A percentile compares a stretch with the other conserved stretches of the same genome.
phyloP scores from a whole-genome alignment of 2,329 filamentous ascomycete species.

The Talaromyces sp. region DNA sequence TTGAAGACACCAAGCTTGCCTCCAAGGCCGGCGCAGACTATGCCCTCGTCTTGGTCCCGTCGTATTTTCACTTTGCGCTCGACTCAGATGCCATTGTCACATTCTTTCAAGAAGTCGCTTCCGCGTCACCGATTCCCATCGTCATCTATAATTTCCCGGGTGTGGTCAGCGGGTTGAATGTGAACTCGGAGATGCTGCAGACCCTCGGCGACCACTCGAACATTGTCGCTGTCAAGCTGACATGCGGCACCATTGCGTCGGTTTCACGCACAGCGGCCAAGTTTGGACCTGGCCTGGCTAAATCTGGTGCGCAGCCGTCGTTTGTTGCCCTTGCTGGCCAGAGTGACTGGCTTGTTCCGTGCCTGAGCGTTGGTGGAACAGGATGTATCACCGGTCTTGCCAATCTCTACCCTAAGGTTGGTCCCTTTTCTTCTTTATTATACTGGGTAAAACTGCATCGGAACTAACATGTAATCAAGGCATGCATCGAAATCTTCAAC shows the following conservation, averaged over 20 bases:
- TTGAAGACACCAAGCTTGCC: constrained; percentile 60
- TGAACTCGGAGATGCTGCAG: constrained; percentile 36
- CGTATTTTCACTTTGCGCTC: constrained; percentile 66
- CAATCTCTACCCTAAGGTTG: constrained; percentile 54
- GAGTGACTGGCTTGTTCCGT: constrained; percentile 48
- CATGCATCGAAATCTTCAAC: constrained; percentile 47
- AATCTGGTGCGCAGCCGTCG: constrained; percentile 9
- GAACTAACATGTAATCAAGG: constrained; percentile 12
- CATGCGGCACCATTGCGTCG: constrained; percentile 37
- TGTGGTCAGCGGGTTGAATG: constrained; percentile 38
- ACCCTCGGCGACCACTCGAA: constrained; percentile 27
- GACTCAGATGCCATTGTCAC: constrained; percentile 52
- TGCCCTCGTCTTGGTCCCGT: constrained; percentile 66
- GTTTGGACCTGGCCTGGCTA: constrained; percentile 22
- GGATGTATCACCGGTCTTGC: constrained; percentile 60
- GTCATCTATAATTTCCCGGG: constrained; percentile 46
- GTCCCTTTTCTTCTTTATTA: not conserved
- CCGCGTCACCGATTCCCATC: constrained; percentile 44
- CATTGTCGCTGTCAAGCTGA: constrained; percentile 33
- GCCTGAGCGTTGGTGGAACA: constrained; percentile 52
- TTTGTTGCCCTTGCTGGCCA: constrained; percentile 39
- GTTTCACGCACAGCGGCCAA: constrained; percentile 34
- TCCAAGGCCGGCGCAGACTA: constrained; percentile 62
- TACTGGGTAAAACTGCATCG: not conserved
- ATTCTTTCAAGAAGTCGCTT: constrained; percentile 60